Base-by-base conservation (phyloP, 2,329 filamentous ascomycete genomes). In the Aspergillus ruber region DNA sequence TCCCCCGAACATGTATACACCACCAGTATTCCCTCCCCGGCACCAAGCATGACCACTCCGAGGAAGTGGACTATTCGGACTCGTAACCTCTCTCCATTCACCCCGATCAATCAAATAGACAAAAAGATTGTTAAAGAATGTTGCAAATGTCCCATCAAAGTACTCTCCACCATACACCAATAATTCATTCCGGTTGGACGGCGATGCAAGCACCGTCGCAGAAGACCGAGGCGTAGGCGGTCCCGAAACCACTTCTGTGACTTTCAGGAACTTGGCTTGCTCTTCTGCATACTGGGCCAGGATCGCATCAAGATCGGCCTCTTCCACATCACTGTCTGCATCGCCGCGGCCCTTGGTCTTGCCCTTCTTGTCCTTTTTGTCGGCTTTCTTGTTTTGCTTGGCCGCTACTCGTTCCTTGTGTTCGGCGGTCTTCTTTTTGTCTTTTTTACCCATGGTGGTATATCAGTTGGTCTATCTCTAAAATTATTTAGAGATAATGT, bases 31-130 rank as follows among this genome's bases (percentile, higher is more conserved):
- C 42, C 86, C 88, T 48, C 88, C 90, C 49, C 90, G 81, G 60
- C 88, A 94, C 89, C 90, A 96, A 13, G 93, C 91, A 77, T 97
- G 93, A 2, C 93, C 93, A 50, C 86, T 91, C 50, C 93, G 79
- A 10, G 93, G 93, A 32, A 97, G 76, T 1, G 93, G 93, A 10
- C 86, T 86, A 67, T 98, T 98, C 3, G 90, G 90, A 52, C 84
- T 90, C 1, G 88, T 95, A 45, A 97, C 84, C 57, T 85, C 83
- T 53, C 88, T 85, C 93, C 93, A 98, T 67, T 93, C 85, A 68
- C 94, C 88, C 54, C 84, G 82, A 70, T 87, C 86, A 66, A 90
- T 85, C 69, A 93, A 76, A 61, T 85, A 85, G 32, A 85, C 73
- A 56, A 77, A 82, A 3, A 86, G 69, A 56, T 85, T 83, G 61